A percentile compares a stretch with the other conserved stretches of the same genome.
Conservation (phyloP, 73 alveolate species). For the Blepharisma japonicum region DNA sequence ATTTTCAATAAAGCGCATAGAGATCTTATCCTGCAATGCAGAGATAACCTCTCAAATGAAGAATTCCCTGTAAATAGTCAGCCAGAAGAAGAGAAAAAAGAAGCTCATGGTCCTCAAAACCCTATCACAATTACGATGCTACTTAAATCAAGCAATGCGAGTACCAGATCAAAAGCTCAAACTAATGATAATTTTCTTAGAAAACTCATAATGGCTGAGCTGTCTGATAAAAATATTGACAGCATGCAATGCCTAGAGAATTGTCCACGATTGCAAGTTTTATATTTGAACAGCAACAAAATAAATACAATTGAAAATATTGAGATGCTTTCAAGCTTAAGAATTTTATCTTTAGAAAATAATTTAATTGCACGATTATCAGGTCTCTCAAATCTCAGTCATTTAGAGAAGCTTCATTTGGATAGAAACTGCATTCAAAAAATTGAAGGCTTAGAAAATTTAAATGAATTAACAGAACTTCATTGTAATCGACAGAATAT, state of each 20-base stretch:
- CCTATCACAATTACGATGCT: neutral
- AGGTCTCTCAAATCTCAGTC: neutral
- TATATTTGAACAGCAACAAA: neutral
- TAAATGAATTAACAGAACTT: neutral
- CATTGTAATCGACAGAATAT: neutral
- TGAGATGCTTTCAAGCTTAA: neutral
- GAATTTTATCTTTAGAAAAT: neutral
- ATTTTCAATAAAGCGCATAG: neutral
- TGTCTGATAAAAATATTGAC: neutral
- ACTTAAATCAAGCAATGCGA: neutral
- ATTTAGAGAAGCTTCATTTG: slow-evolving; percentile 9
- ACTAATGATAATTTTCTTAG: neutral
- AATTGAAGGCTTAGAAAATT: slow-evolving; percentile 6
- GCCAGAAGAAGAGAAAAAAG: neutral
- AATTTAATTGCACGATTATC: neutral
- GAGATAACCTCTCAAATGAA: neutral
- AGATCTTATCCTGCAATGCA: neutral
- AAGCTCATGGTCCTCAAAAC: neutral
- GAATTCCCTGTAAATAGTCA: neutral
- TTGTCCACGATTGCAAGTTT: neutral
- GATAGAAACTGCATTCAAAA: neutral
- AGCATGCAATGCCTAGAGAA: neutral
- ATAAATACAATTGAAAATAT: neutral
- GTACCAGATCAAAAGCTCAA: neutral
- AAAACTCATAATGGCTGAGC: neutral